Percentiles rank a stretch among this genome's conserved stretches.
Evolutionary conservation across 441 rosid species (phyloP).

Genomic region (Corymbia citriodora): DNA sequence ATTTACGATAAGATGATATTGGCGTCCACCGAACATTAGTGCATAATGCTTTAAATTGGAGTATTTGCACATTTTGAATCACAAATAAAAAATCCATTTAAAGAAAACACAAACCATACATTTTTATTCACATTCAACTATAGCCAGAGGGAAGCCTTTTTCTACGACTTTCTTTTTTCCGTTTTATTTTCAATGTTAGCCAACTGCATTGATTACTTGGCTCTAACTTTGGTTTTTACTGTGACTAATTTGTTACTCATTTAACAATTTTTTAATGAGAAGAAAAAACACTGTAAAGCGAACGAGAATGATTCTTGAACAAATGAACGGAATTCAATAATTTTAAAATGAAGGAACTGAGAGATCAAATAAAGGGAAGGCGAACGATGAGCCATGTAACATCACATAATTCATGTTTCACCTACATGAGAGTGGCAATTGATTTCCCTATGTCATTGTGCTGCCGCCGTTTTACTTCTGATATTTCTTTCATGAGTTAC

Average conservation of each 20-base stretch:
- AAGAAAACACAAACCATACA: not conserved
- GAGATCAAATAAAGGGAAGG: not conserved
- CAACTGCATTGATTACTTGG: not conserved
- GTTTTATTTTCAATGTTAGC: not conserved
- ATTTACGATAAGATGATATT: not conserved
- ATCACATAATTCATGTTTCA: not conserved
- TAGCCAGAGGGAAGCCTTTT: not conserved
- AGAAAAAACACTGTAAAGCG: not conserved
- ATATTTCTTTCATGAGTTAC: not conserved
- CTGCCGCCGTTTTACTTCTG: rapidly evolving
- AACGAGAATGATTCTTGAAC: not conserved
- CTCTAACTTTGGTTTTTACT: not conserved
- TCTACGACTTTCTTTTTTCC: not conserved
- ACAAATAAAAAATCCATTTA: not conserved
- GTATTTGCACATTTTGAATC: not conserved
- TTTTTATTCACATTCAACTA: not conserved
- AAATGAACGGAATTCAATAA: not conserved
- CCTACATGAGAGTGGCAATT: not conserved
- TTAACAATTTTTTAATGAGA: not conserved
- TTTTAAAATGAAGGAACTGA: not conserved
- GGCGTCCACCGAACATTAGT: not conserved
- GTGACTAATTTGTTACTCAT: not conserved
- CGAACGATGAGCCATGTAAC: not conserved
- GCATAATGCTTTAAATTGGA: not conserved
- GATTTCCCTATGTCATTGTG: not conserved